These are phyloP conservation scores for Aureobasidium sp. DNA, from an alignment of 2,329 filamentous ascomycete species.

Conservation along the genomic window DNA sequence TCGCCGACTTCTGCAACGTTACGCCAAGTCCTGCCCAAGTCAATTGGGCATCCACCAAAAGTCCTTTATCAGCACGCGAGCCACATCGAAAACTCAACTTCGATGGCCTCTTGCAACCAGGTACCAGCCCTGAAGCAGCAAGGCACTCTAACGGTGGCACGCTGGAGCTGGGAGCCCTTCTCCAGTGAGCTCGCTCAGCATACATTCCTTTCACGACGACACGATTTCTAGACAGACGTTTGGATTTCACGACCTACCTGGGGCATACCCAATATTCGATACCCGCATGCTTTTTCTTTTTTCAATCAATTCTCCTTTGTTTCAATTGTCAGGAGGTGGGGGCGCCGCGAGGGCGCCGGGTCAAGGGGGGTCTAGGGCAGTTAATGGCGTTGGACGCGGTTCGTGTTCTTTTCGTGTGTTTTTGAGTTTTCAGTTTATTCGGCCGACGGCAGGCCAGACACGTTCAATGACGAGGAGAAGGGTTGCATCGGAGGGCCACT, in stretches of 20 bases:
- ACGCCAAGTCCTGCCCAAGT: slow-evolving; percentile 91
- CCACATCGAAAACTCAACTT: slow-evolving; percentile 75
- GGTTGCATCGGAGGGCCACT: not conserved
- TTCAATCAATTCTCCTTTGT: slow-evolving; percentile 5
- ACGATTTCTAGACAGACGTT: slow-evolving; percentile 9
- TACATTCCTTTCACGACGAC: slow-evolving; percentile 12
- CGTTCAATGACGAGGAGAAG: not conserved
- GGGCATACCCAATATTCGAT: slow-evolving; percentile 12
- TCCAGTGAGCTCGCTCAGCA: not conserved
- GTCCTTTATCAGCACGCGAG: slow-evolving; percentile 61
- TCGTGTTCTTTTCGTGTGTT: slow-evolving; percentile 11
- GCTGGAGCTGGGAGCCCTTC: slow-evolving; percentile 51
- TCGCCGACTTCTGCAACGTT: slow-evolving; percentile 95
- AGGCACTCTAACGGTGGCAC: slow-evolving; percentile 44
- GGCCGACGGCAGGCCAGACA: not conserved
- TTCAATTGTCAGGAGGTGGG: not conserved
- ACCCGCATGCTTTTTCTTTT: not conserved
- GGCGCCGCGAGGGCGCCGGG: not conserved
- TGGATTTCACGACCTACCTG: slow-evolving; percentile 11
- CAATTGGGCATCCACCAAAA: slow-evolving; percentile 63
- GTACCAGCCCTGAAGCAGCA: slow-evolving; percentile 34
- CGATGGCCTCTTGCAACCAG: slow-evolving; percentile 61
- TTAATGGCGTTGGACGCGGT: slow-evolving; percentile 2
- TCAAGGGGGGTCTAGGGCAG: not conserved
- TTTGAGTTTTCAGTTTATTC: slow-evolving; percentile 1